Conservation (phyloP, 345 rosid species). For the Passiflora organensis region DNA sequence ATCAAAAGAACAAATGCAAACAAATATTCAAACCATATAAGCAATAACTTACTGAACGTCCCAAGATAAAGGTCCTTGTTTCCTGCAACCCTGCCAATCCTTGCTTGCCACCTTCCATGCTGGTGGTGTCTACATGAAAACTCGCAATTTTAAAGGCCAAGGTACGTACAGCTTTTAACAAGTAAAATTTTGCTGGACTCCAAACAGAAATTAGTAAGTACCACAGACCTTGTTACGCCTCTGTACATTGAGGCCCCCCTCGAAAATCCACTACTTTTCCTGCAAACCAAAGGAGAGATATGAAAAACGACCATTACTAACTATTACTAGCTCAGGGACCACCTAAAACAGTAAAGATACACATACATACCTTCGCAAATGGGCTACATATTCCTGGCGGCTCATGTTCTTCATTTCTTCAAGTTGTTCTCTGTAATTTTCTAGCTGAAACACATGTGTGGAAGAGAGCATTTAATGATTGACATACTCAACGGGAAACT, state of each 20-base stretch:
- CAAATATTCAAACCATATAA: too few species aligned
- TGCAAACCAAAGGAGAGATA: slow-evolving; percentile 22
- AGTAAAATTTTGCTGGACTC: too few species aligned
- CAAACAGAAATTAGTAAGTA: too few species aligned
- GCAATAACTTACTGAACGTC: slow-evolving; percentile 56
- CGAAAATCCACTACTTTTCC: slow-evolving; percentile 82
- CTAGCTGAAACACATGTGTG: slow-evolving; percentile 46
- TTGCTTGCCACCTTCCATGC: slow-evolving; percentile 89
- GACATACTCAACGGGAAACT: too few species aligned
- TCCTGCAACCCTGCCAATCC: slow-evolving; percentile 84
- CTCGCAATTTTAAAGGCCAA: too few species aligned
- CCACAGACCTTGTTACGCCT: slow-evolving; percentile 88
- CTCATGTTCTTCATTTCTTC: slow-evolving; percentile 80
- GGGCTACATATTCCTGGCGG: slow-evolving; percentile 79
- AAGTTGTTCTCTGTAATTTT: slow-evolving; percentile 50
- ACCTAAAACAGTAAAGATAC: too few species aligned
- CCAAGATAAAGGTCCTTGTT: slow-evolving; percentile 93
- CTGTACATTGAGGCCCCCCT: slow-evolving; percentile 85
- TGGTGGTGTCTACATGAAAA: slow-evolving; percentile 63
- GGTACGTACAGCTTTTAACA: too few species aligned
- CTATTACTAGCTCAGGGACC: too few species aligned
- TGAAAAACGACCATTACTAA: too few species aligned
- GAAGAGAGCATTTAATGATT: not conserved
- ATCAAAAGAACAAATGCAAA: too few species aligned
- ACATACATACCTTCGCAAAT: slow-evolving; percentile 59